phyloP scores from a whole-genome alignment of 257 asterid genomes.

The Capsicum rhomboideum region DNA sequence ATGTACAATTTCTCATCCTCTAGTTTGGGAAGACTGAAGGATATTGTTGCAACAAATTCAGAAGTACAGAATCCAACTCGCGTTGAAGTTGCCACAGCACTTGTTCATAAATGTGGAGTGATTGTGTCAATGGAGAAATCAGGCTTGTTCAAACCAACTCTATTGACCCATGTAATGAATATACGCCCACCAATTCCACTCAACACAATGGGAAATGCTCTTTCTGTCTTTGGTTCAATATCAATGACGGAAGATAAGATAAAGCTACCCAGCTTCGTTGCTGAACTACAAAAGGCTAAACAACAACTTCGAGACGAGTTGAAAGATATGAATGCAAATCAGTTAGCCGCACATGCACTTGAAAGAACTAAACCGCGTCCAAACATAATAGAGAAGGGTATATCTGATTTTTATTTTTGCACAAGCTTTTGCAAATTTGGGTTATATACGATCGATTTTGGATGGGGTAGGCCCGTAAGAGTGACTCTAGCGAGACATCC shows the following conservation, averaged over 20 bases:
- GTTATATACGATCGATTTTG: not conserved
- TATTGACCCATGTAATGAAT: no score
- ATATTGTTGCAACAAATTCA: not conserved
- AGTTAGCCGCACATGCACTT: not conserved
- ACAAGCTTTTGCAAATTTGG: not conserved
- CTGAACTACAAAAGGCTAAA: not conserved
- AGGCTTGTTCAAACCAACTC: no score
- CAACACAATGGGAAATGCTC: not conserved
- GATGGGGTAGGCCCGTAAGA: not conserved
- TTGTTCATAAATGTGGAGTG: not conserved
- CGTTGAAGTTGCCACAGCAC: not conserved
- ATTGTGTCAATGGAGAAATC: not conserved
- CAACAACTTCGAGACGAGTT: not conserved
- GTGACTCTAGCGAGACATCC: not conserved
- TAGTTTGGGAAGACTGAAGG: not conserved
- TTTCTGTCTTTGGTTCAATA: not conserved
- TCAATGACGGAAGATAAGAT: not conserved
- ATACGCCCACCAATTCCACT: not conserved
- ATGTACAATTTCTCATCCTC: not conserved
- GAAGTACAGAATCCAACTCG: not conserved
- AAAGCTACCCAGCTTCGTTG: not conserved
- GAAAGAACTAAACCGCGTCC: not conserved
- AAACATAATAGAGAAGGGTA: not conserved
- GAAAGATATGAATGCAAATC: not conserved
- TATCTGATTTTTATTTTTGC: not conserved